Conservation (phyloP, 2,329 filamentous ascomycete species). For the Sporothrix humicola region DNA sequence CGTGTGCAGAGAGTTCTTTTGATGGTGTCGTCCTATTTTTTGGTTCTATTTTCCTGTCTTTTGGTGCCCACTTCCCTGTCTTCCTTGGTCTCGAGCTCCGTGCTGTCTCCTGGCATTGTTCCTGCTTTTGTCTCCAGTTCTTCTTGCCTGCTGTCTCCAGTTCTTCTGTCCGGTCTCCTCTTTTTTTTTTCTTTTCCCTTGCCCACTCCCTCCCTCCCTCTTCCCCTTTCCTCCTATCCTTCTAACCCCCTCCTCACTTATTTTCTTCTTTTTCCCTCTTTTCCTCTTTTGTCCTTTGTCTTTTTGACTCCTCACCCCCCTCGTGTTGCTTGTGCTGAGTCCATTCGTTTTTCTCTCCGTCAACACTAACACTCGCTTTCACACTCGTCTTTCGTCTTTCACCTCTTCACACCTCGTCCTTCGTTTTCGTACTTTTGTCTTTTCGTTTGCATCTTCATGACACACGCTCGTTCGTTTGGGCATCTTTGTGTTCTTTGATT, state of each 20-base stretch:
- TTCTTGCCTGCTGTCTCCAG: not conserved
- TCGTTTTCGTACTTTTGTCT: constrained; percentile 1
- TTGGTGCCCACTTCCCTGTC: not conserved
- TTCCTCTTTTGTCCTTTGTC: no score
- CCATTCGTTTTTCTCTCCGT: not conserved
- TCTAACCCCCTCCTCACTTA: not conserved
- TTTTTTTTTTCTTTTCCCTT: not conserved
- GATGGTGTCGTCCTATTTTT: no score
- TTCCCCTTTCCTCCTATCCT: not conserved
- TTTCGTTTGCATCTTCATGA: constrained; percentile 12
- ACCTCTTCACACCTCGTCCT: not conserved
- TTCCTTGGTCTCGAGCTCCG: constrained; percentile 12
- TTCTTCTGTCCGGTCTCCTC: not conserved
- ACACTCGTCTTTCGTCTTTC: not conserved
- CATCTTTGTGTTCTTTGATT: not conserved
- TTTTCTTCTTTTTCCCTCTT: not conserved
- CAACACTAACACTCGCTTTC: constrained; percentile 21
- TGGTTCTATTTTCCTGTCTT: not conserved
- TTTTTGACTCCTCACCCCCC: not conserved
- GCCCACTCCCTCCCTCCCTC: not conserved
- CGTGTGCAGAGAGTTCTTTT: no score
- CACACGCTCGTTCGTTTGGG: constrained; percentile 13
- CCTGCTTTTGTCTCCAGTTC: constrained; percentile 21
- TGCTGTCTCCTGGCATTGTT: not conserved
- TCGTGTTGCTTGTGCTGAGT: not conserved